Base-by-base conservation (phyloP, 129 eudicot genomes). In the Rutidosis leptorrhynchoides region DNA sequence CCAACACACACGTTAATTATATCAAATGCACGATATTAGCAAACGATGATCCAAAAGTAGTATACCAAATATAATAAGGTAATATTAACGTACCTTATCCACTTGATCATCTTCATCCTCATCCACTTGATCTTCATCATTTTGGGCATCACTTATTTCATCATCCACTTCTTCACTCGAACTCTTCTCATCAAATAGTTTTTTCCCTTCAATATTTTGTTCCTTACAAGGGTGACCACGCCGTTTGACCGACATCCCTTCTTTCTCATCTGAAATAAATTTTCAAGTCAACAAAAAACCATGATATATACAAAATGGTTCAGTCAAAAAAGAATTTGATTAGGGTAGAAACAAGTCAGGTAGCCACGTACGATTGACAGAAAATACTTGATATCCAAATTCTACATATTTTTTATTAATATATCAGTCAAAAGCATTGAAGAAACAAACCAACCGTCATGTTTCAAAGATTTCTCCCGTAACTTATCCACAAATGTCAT, bases 81-180 rank as follows among this genome's bases (percentile, higher is more conserved):
- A n/a, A n/a, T n/a, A 61, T n/a, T n/a, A n/a, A n/a, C n/a, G n/a
- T n/a, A n/a, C n/a, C n/a, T n/a, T n/a, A n/a, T n/a, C n/a, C n/a
- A n/a, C n/a, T n/a, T n/a, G n/a, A n/a, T 86, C 90, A 40, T 89
- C 98, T 49, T 88, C 91, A 51, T 85, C 79, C 56, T 88, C 89
- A 35, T 84, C 78, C 59, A 63, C 74, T 56, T 74, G 82, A 21
- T 81, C 81, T 24, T 78, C 84, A 25, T 83, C 90, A 42, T 81
- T 88, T 64, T 85, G 90, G 23, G 88, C 82, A 25, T 51, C 77
- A 65, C 92, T 78, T 46, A 89, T 84, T 21, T 82, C 67, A 49
- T n/a, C n/a, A n/a, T 75, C n/a, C n/a, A n/a, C 98, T 0, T 89
- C 99, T 57, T 82, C 99, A 71, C 97, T 89, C 28, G 97, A 86